These are phyloP conservation scores for Boletus sp. DNA, from an alignment of 768 basidiomycete genomes.

Conservation along the genomic window DNA sequence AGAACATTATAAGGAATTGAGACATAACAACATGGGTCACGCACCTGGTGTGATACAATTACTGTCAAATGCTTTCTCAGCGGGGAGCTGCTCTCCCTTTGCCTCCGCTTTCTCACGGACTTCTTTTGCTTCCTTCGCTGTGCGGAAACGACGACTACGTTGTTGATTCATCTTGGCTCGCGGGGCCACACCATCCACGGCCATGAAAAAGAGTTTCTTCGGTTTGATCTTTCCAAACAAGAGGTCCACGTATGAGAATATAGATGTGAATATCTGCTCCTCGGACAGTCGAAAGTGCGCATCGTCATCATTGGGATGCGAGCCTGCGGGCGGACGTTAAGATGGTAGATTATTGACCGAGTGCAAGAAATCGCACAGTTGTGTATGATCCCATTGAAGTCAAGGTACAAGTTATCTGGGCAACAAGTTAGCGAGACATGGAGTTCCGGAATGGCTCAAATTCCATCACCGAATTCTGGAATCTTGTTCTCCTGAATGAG, in stretches of 20 bases:
- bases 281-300: constrained; percentile 94
- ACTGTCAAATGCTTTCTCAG: constrained; percentile 95
- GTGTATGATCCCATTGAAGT: constrained; percentile 93
- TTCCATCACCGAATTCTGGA: constrained; percentile 83
- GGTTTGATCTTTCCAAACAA: constrained; percentile 97
- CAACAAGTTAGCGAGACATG: constrained; percentile 11
- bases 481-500: constrained; percentile 98
- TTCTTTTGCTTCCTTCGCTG: constrained; percentile 90
- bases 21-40: constrained; percentile 20
- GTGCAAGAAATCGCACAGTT: constrained; percentile 46
- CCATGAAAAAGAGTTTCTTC: constrained; percentile 97
- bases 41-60: constrained; percentile 97
- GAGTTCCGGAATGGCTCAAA: not conserved
- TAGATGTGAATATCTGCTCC: constrained; percentile 95
- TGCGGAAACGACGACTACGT: constrained; percentile 87
- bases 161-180: constrained; percentile 99
- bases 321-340: constrained; percentile 43
- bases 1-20: not conserved
- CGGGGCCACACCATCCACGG: constrained; percentile 95
- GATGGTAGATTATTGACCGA: not conserved
- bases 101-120: constrained; percentile 79
- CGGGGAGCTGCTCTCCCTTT: constrained; percentile 88
- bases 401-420: constrained; percentile 85
- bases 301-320: constrained; percentile 96
- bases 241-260: constrained; percentile 96